Percentiles rank a stretch among this genome's conserved stretches.
These are phyloP conservation scores for Drosera capensis DNA, from an alignment of 148 eudicot species.

Conservation along the genomic window DNA sequence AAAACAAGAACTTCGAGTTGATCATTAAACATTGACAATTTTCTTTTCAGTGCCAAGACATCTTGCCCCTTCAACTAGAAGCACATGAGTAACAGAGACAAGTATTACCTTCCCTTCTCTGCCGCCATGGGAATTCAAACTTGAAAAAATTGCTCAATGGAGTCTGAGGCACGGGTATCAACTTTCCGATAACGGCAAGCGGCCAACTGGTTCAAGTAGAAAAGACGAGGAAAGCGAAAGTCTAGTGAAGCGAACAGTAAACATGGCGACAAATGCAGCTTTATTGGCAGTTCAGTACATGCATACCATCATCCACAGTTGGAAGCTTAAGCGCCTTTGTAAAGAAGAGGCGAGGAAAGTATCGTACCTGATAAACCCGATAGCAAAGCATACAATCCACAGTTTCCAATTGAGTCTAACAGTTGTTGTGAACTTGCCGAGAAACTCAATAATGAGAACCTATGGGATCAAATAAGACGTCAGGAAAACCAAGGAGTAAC, in stretches of 20 bases:
- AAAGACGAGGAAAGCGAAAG: too few relatives aligned
- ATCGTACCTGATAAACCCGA: constrained; percentile 59
- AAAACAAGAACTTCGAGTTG: neutral
- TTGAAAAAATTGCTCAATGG: constrained; percentile 41
- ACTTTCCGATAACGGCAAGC: constrained; percentile 65
- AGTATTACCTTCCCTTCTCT: constrained; percentile 13
- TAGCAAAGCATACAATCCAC: constrained; percentile 65
- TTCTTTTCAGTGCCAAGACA: neutral
- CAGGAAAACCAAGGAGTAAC: neutral
- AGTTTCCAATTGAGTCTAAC: constrained; percentile 63
- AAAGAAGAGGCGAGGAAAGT: too few relatives aligned
- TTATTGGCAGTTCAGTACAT: neutral
- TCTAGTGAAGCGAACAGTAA: too few relatives aligned
- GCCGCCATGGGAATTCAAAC: constrained; percentile 10
- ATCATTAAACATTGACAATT: too few relatives aligned
- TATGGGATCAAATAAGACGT: constrained; percentile 5
- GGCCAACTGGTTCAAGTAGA: constrained; percentile 66
- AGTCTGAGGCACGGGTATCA: constrained; percentile 57
- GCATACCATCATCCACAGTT: neutral
- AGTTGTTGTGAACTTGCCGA: constrained; percentile 70
- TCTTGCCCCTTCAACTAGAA: neutral
- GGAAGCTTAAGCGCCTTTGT: too few relatives aligned
- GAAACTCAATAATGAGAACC: constrained; percentile 67
- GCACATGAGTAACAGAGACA: neutral
- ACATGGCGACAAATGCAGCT: too few relatives aligned